Evolutionary conservation across 495 filamentous ascomycete genomes (phyloP).

Genomic region (Evansstolkia leycettana): DNA sequence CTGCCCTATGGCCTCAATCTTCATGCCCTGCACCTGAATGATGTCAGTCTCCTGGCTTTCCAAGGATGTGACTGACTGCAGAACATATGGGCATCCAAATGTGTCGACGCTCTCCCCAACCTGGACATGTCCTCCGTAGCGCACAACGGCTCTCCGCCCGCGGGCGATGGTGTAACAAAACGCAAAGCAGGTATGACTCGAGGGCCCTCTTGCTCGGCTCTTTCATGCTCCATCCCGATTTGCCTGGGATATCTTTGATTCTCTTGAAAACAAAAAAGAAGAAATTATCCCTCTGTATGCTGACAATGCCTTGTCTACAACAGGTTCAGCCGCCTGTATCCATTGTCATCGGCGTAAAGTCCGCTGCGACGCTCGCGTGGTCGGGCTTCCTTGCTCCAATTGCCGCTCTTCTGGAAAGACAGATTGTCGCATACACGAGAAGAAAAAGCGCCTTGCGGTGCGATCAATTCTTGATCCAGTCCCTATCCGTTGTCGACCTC

Average conservation of each 20-base stretch:
- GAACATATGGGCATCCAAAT: conserved; percentile 14
- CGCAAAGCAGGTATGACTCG: conserved; percentile 20
- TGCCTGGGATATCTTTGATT: not conserved
- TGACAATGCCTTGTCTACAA: not conserved
- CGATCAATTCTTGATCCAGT: conserved; percentile 37
- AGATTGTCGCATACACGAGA: conserved; percentile 38
- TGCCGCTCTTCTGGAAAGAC: conserved; percentile 31
- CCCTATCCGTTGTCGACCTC: conserved; percentile 34
- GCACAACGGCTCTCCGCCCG: conserved; percentile 18
- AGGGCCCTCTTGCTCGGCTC: not conserved
- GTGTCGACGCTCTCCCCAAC: conserved; percentile 4
- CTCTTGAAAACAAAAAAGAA: too few relatives aligned
- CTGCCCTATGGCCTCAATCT: not conserved
- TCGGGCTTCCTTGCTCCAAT: conserved; percentile 34
- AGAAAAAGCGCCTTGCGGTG: conserved; percentile 33
- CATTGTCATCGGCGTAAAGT: conserved; percentile 39
- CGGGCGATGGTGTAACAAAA: conserved; percentile 22
- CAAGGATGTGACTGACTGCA: conserved; percentile 13
- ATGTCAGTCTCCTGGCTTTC: conserved; percentile 1
- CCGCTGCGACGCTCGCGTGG: conserved; percentile 33
- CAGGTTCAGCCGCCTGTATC: conserved; percentile 32
- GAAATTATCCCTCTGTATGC: too few relatives aligned
- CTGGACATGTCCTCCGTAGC: conserved; percentile 18
- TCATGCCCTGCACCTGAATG: conserved; percentile 3
- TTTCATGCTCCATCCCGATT: too few relatives aligned